These are phyloP conservation scores for Uronychia binucleata DNA, from an alignment of 73 alveolate genomes.

Conservation along the genomic window DNA sequence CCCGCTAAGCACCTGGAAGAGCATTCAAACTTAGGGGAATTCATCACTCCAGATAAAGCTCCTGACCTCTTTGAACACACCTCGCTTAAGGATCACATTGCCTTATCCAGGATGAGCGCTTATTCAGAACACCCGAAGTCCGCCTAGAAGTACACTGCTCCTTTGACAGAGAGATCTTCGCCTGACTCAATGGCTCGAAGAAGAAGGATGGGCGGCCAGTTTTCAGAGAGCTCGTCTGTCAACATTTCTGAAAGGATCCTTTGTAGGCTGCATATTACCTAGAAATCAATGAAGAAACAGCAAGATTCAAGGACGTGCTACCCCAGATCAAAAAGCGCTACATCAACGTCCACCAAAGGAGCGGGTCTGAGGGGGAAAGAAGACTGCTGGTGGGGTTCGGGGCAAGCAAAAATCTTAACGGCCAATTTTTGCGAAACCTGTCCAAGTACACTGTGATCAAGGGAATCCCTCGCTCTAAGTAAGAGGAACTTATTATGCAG, in stretches of 20 bases:
- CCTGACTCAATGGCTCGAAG: background rate
- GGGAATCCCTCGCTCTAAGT: slow-evolving; percentile 14
- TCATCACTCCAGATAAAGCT: no score
- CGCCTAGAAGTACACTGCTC: background rate
- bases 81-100: no score
- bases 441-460: background rate
- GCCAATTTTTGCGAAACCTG: slow-evolving; percentile 19
- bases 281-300: background rate
- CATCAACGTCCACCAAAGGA: background rate
- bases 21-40: no score
- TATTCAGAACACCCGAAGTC: no score
- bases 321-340: background rate
- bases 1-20: no score
- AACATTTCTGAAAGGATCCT: background rate
- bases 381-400: slow-evolving; percentile 33
- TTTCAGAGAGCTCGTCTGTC: background rate
- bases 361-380: slow-evolving; percentile 1
- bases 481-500: slow-evolving; percentile 20
- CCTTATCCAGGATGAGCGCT: no score
- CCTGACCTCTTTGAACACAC: no score
- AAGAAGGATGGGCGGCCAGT: background rate
- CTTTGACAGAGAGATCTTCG: background rate
- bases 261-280: background rate
- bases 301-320: background rate
- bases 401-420: slow-evolving; percentile 26